These are phyloP conservation scores for Shiraia sp. DNA, from an alignment of 2,329 filamentous ascomycete genomes.

Conservation along the genomic window DNA sequence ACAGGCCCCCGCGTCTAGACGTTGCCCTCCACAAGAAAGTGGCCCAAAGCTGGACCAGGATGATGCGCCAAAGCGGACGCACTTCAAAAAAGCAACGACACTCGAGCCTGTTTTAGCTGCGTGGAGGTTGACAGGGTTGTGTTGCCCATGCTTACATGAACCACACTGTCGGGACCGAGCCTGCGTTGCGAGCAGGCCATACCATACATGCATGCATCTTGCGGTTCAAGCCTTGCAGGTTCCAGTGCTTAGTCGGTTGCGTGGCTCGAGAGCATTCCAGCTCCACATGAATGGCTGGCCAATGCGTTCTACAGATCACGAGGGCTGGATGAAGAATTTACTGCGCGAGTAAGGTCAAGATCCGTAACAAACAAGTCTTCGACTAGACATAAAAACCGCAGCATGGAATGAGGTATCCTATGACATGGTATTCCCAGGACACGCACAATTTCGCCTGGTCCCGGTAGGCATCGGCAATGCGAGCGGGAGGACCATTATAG, in stretches of 20 bases:
- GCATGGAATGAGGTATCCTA: not conserved
- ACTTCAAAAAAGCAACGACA: constrained; percentile 21
- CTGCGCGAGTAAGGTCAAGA: too few relatives aligned
- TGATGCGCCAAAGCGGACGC: constrained; percentile 21
- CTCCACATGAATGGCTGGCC: constrained; percentile 1
- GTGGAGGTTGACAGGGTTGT: constrained; percentile 26
- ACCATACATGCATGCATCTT: constrained; percentile 10
- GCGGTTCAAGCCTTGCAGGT: constrained; percentile 29
- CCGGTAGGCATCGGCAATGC: constrained; percentile 11
- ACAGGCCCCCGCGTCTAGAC: constrained; percentile 18
- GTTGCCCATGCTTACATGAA: constrained; percentile 35
- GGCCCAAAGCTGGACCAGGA: constrained; percentile 13
- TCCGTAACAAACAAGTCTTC: too few relatives aligned
- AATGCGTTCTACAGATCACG: not conserved
- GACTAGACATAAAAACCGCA: too few relatives aligned
- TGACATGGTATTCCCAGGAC: constrained; percentile 2
- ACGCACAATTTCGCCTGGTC: not conserved
- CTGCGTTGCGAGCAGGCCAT: constrained; percentile 14
- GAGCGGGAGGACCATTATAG: constrained; percentile 6
- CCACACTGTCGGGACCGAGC: constrained; percentile 11
- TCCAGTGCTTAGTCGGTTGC: constrained; percentile 24
- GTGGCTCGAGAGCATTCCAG: constrained; percentile 8
- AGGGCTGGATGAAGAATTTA: too few relatives aligned
- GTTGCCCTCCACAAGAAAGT: constrained; percentile 12
- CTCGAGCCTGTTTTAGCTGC: constrained; percentile 36